These are phyloP conservation scores for Wilhelminamyces savonicus DNA, from an alignment of 805 yeast genomes.

Conservation along the genomic window DNA sequence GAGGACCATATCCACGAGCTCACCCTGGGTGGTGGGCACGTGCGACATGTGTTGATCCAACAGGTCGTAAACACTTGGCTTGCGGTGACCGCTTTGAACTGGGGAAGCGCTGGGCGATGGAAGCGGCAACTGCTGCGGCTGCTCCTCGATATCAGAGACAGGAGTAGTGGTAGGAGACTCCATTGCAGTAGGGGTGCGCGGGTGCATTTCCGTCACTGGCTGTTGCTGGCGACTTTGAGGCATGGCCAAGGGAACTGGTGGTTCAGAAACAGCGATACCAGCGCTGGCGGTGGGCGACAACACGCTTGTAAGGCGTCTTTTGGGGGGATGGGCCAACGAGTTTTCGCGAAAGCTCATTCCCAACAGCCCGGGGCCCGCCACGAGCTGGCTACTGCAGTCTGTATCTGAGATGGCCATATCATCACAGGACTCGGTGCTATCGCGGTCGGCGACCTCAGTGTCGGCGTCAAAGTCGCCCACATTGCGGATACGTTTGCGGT, in stretches of 20 bases:
- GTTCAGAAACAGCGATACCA: constrained; percentile 1
- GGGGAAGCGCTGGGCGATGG: constrained; percentile 70
- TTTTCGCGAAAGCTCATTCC: constrained; percentile 9
- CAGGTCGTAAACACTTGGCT: constrained; percentile 4
- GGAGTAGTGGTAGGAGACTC: constrained; percentile 29
- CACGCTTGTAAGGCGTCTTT: constrained; percentile 23
- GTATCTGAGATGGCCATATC: constrained; percentile 31
- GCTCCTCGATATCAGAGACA: constrained; percentile 25
- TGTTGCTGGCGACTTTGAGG: constrained; percentile 3
- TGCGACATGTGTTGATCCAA: constrained; percentile 11
- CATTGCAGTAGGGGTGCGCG: constrained; percentile 23
- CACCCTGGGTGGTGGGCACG: constrained; percentile 23
- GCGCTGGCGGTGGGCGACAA: neutral
- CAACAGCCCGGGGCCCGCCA: constrained; percentile 7
- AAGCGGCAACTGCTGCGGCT: constrained; percentile 46
- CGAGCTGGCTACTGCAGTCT: constrained; percentile 18
- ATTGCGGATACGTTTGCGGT: constrained; percentile 17
- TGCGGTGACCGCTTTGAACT: constrained; percentile 18
- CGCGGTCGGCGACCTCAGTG: constrained; percentile 6
- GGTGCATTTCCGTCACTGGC: constrained; percentile 6
- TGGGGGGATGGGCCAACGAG: constrained; percentile 28
- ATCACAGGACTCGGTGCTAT: constrained; percentile 20
- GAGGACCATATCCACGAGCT: constrained; percentile 32
- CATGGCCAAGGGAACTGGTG: constrained; percentile 1
- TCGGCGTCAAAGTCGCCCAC: constrained; percentile 10